These are phyloP conservation scores for Rhizoclosmatium globosum DNA, from an alignment of 192 early-diverging fungal genomes.

Conservation along the genomic window DNA sequence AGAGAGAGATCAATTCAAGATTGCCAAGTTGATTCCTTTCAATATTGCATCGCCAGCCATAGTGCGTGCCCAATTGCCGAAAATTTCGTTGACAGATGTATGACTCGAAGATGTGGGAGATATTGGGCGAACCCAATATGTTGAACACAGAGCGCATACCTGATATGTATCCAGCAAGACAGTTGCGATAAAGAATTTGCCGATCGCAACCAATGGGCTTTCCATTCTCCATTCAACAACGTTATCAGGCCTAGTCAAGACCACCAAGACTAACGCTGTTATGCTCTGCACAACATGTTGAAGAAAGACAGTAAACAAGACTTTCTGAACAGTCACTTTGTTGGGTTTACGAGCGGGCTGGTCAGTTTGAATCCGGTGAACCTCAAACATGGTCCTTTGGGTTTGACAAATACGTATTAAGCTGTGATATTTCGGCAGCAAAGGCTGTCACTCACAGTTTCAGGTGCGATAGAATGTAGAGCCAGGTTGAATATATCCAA, in stretches of 20 bases:
- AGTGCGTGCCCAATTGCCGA: too few species aligned
- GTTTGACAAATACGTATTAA: background rate
- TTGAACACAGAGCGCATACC: conserved; percentile 28
- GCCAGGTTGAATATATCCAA: conserved; percentile 75
- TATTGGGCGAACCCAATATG: too few species aligned
- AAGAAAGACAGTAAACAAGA: conserved; percentile 69
- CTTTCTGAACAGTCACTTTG: conserved; percentile 69
- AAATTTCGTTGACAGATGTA: too few species aligned
- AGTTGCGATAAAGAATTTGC: conserved; percentile 48
- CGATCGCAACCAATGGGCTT: conserved; percentile 32
- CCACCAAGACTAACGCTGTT: conserved; percentile 48
- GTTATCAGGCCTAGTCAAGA: conserved; percentile 43
- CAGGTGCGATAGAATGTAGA: conserved; percentile 66
- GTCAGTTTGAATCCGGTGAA: conserved; percentile 72
- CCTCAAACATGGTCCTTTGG: conserved; percentile 64
- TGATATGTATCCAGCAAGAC: conserved; percentile 58
- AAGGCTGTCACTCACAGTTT: conserved; percentile 42
- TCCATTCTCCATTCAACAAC: conserved; percentile 45
- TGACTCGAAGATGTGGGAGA: too few species aligned
- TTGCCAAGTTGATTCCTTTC: too few species aligned
- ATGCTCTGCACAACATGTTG: conserved; percentile 74
- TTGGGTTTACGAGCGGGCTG: conserved; percentile 64
- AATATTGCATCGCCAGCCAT: too few species aligned
- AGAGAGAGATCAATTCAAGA: conserved; percentile 55
- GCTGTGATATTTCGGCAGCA: background rate